Base-by-base conservation (phyloP, 2,329 filamentous ascomycete genomes). In the Alternaria brassicicola region DNA sequence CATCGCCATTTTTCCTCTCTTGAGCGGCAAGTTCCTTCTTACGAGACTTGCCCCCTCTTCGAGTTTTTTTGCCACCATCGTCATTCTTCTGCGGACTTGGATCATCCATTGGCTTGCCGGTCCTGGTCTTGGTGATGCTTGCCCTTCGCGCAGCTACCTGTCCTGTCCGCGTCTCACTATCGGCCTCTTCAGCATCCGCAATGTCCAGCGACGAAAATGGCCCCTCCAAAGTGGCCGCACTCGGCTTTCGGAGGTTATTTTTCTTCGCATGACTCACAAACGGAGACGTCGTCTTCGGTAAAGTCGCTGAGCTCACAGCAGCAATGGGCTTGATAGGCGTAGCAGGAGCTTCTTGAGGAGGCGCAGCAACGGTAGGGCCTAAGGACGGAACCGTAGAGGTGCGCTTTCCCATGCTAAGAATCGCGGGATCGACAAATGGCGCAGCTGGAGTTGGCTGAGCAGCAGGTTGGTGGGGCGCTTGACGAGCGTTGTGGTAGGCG, bases 341-440 rank as follows among this genome's bases (percentile, higher is more conserved):
- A 6, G 79, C 76, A 17, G 79, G 76, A 15, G 76, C 77, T 63
- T 78, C 75, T 49, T 74, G 74, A 2, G 73, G 72, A 23, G 64
- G 63, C 28, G 67, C 64, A 39, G 65, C 52, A 30, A 66, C 55
- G 13, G 66, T 39, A 36, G 70, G 68, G 19, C 61, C 61, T 13
- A 58, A 53, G 3, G 68, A 55, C 50, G 64, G 65, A 30, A 64
- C 63, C 17, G 67, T 45, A 70, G 74, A 49, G 68, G 76, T 59
- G 68, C 69, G 66, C 59, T 76, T 81, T 19, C 76, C 76, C 73
- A 91, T 85, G 72, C 91, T 93, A 43, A 96, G 74, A 54, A 96
- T 96, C 3, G 92, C 92, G 10, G 92, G 92, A 68, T 96, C 92
- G n/a, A 89, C 84, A 69, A 95, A 92, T 0, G 67, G 55, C 28